Evolutionary conservation across 345 rosid genomes (phyloP).

Genomic region (Brassica nigra): DNA sequence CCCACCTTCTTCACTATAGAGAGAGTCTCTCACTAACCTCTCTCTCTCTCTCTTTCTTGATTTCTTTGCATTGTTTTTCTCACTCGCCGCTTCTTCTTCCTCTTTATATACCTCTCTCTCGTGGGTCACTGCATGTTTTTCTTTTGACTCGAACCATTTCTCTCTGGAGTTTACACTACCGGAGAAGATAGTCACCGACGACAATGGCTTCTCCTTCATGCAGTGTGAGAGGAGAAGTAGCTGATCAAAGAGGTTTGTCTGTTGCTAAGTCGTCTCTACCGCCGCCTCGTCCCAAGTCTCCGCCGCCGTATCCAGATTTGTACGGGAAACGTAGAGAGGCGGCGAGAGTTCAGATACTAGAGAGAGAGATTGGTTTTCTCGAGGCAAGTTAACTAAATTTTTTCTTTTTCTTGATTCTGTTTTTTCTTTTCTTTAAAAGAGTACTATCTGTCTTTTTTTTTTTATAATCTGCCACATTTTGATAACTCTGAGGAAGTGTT

Average conservation of each 20-base stretch:
- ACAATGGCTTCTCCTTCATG: conserved; percentile 49
- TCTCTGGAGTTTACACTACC: background rate
- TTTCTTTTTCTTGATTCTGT: background rate
- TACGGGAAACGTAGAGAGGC: conserved; percentile 79
- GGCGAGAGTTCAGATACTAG: conserved; percentile 86
- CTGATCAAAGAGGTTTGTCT: conserved; percentile 38
- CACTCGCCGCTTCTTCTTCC: conserved; percentile 43
- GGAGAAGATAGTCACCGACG: background rate
- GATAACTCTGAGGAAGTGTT: conserved; percentile 33
- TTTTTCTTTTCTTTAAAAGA: conserved; percentile 7
- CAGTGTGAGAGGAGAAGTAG: conserved; percentile 18
- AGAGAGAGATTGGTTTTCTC: conserved; percentile 87
- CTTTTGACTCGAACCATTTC: conserved; percentile 5
- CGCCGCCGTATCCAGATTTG: conserved; percentile 95
- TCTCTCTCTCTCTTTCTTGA: conserved; percentile 1
- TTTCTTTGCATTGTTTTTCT: conserved; percentile 37
- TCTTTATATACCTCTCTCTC: background rate
- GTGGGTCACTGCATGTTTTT: conserved; percentile 20
- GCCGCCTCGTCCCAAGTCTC: conserved; percentile 85
- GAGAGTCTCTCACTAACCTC: background rate
- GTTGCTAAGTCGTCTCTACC: conserved; percentile 51
- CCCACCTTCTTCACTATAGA: conserved; percentile 16
- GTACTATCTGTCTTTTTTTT: background rate
- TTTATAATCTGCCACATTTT: conserved; percentile 31
- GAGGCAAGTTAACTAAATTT: conserved; percentile 54